A percentile compares a stretch with the other conserved stretches of the same genome.
phyloP scores from a whole-genome alignment of 768 basidiomycete species.

The Trametes cubensis region DNA sequence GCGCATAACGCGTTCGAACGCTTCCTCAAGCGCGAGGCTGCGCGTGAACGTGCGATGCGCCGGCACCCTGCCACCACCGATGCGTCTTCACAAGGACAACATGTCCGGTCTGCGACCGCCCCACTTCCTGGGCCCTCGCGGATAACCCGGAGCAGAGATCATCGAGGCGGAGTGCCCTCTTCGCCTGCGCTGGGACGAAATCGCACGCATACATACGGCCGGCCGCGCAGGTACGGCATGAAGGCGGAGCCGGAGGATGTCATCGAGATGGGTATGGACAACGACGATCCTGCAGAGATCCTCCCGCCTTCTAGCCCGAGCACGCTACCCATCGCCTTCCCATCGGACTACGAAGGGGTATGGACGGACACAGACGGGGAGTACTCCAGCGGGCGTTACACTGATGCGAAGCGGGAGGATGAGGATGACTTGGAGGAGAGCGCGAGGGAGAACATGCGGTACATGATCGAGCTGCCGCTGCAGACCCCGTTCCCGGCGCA shows the following conservation, averaged over 20 bases:
- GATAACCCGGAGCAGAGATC: neutral
- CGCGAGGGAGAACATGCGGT: conserved; percentile 16
- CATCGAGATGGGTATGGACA: neutral
- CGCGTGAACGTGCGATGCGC: conserved; percentile 25
- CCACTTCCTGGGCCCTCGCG: neutral
- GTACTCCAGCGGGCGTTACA: neutral
- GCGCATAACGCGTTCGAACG: conserved; percentile 28
- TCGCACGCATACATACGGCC: neutral
- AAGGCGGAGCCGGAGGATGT: neutral
- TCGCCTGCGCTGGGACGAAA: neutral
- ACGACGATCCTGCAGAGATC: neutral
- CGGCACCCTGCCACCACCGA: neutral
- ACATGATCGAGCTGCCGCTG: conserved; percentile 28
- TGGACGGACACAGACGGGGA: conserved; percentile 13
- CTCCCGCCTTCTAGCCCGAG: conserved; percentile 20
- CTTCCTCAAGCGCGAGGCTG: conserved; percentile 32
- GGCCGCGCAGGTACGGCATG: neutral
- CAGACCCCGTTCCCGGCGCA: conserved; percentile 34
- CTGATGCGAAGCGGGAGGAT: neutral
- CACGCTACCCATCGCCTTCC: conserved; percentile 18
- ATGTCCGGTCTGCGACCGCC: neutral
- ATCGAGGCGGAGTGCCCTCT: neutral
- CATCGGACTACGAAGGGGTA: conserved; percentile 13
- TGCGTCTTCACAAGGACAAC: no score
- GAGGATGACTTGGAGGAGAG: neutral